A percentile compares a stretch with the other conserved stretches of the same genome.
These are phyloP conservation scores for Botrytis sinoallii DNA, from an alignment of 2,329 filamentous ascomycete species.

Conservation along the genomic window DNA sequence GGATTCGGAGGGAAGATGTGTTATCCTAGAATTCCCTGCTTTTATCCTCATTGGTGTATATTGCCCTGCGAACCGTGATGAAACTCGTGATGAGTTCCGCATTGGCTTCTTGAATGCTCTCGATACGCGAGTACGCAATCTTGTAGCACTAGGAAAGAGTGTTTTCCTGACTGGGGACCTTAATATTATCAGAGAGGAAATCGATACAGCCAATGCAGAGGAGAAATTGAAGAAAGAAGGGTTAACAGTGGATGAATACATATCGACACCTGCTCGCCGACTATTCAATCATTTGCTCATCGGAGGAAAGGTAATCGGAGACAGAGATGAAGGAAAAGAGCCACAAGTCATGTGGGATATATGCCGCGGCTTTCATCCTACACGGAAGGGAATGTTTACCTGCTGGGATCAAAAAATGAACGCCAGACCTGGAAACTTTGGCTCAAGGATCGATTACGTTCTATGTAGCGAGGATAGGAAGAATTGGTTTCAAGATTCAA, in stretches of 20 bases:
- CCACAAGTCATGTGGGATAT: conserved; percentile 76
- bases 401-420: conserved; percentile 97
- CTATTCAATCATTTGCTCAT: conserved; percentile 84
- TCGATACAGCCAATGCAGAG: conserved; percentile 72
- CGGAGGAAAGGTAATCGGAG: conserved; percentile 64
- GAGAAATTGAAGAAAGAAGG: conserved; percentile 70
- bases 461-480: conserved; percentile 77
- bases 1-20: conserved; percentile 88
- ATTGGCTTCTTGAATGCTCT: conserved; percentile 75
- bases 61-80: conserved; percentile 84
- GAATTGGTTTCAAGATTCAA: conserved; percentile 72
- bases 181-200: conserved; percentile 64
- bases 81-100: conserved; percentile 78
- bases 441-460: conserved; percentile 90
- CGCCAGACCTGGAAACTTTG: conserved; percentile 91
- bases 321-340: conserved; percentile 67
- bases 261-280: conserved; percentile 67
- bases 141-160: conserved; percentile 74
- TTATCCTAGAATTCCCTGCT: conserved; percentile 88
- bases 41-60: conserved; percentile 94
- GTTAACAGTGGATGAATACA: conserved; percentile 67
- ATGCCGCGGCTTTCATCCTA: conserved; percentile 75
- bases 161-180: conserved; percentile 86
- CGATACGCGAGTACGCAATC: conserved; percentile 80
- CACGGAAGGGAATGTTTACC: conserved; percentile 87